These are phyloP conservation scores for Aspergillus incahuasiensis DNA, from an alignment of 495 filamentous ascomycete genomes.

Conservation along the genomic window DNA sequence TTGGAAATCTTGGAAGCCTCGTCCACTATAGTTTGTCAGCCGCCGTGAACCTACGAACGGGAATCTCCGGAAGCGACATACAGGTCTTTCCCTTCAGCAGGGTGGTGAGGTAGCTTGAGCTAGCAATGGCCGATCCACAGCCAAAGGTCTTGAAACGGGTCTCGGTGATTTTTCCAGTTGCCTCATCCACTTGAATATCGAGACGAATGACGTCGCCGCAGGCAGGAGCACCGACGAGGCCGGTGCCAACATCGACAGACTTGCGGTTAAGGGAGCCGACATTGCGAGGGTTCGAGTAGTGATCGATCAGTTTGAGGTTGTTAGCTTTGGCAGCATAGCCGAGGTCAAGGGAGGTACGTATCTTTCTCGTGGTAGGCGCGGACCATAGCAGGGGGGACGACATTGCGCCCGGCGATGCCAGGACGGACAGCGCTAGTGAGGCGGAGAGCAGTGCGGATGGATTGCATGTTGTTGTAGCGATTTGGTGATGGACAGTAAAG, in stretches of 20 bases:
- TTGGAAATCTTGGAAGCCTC: slow-evolving; percentile 89
- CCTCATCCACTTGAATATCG: slow-evolving; percentile 92
- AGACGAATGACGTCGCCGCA: slow-evolving; percentile 98
- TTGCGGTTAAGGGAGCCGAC: slow-evolving; percentile 89
- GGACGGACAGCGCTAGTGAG: slow-evolving; percentile 10
- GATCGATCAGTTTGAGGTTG: slow-evolving; percentile 14
- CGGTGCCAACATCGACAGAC: slow-evolving; percentile 87
- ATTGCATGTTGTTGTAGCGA: slow-evolving; percentile 9
- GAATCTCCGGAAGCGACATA: neutral
- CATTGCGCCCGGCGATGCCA: slow-evolving; percentile 10
- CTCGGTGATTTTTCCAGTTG: slow-evolving; percentile 83
- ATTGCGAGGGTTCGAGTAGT: slow-evolving; percentile 44
- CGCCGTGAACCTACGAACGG: neutral
- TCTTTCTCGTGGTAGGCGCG: slow-evolving; percentile 18
- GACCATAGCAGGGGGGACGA: slow-evolving; percentile 12
- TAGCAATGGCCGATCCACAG: slow-evolving; percentile 92
- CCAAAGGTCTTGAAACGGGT: slow-evolving; percentile 99
- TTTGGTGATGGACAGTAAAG: neutral
- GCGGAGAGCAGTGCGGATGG: slow-evolving; percentile 14
- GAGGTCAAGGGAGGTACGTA: slow-evolving; percentile 11
- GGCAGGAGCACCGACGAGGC: slow-evolving; percentile 86
- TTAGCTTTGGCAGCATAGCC: slow-evolving; percentile 9
- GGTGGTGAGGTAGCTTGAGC: slow-evolving; percentile 85
- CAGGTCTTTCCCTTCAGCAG: slow-evolving; percentile 89
- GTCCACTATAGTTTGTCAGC: slow-evolving; percentile 47